phyloP scores from a whole-genome alignment of 805 yeast genomes.

The Ogataea polymorpha region DNA sequence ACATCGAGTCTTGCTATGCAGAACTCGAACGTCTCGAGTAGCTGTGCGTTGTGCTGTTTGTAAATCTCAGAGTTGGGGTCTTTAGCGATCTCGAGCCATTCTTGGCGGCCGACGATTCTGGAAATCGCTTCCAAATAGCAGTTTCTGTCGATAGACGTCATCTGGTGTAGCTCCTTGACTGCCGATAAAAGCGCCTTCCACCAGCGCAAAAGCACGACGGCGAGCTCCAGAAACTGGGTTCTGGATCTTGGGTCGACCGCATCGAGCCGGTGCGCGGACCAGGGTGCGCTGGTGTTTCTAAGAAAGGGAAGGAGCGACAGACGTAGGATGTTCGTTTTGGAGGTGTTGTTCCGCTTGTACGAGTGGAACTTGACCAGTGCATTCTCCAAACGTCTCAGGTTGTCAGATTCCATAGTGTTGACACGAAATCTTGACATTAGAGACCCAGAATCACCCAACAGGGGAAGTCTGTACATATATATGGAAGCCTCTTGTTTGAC shows the following conservation, averaged over 20 bases:
- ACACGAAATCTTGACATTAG: conserved; percentile 1
- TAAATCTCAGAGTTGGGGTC: conserved; percentile 21
- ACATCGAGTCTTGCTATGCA: conserved; percentile 46
- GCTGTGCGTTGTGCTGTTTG: conserved; percentile 31
- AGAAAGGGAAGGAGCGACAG: conserved; percentile 45
- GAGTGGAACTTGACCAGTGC: conserved; percentile 43
- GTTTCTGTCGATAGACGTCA: conserved; percentile 45
- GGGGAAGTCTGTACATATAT: neutral
- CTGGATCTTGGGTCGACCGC: neutral
- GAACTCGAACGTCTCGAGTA: conserved; percentile 53
- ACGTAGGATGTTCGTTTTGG: conserved; percentile 46
- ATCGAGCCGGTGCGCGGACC: conserved; percentile 6
- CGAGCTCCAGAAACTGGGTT: conserved; percentile 9
- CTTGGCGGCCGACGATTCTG: conserved; percentile 43
- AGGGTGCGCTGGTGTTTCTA: conserved; percentile 23
- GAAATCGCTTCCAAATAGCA: conserved; percentile 56
- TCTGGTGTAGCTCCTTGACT: conserved; percentile 30
- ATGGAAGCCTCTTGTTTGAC: conserved; percentile 2
- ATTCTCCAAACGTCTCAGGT: conserved; percentile 34
- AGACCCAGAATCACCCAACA: neutral
- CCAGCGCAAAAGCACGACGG: conserved; percentile 41
- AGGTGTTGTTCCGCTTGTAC: conserved; percentile 33
- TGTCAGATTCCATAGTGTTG: conserved; percentile 1
- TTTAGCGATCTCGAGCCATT: conserved; percentile 37
- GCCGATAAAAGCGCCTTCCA: conserved; percentile 46